Evolutionary conservation across 1,284 basidiomycete species (phyloP).

Genomic region (Sporisorium graminicola): DNA sequence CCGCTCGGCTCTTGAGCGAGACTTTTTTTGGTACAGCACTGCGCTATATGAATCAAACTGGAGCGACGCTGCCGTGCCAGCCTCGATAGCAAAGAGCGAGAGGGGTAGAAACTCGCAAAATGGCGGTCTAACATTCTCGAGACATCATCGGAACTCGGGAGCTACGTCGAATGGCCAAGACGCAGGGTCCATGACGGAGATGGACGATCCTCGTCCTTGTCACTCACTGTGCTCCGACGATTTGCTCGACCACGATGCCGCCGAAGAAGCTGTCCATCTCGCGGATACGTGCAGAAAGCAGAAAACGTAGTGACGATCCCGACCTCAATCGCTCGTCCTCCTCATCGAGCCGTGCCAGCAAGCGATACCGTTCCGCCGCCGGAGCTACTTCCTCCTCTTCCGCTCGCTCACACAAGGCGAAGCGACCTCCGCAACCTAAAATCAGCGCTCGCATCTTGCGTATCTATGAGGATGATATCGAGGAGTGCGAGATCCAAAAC

Average conservation of each 20-base stretch:
- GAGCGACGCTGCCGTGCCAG: constrained; percentile 44
- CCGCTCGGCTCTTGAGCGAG: too few relatives aligned
- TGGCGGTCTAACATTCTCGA: constrained; percentile 6
- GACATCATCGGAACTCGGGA: constrained; percentile 8
- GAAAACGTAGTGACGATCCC: constrained; percentile 33
- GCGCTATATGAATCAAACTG: constrained; percentile 17
- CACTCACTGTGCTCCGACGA: background rate
- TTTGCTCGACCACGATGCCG: constrained; percentile 18
- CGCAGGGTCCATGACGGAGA: too few relatives aligned
- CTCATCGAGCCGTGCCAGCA: constrained; percentile 19
- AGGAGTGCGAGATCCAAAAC: constrained; percentile 35
- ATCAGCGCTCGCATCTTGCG: constrained; percentile 27
- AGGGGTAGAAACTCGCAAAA: background rate
- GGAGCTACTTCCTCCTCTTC: constrained; percentile 1
- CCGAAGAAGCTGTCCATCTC: constrained; percentile 38
- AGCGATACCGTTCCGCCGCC: constrained; percentile 20
- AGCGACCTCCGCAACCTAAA: constrained; percentile 23
- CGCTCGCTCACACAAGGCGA: background rate
- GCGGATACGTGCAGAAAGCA: constrained; percentile 33
- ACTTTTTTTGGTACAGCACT: constrained; percentile 14
- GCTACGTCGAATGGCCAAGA: too few relatives aligned
- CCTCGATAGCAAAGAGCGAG: constrained; percentile 18
- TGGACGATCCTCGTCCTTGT: background rate
- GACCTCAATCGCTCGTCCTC: constrained; percentile 29
- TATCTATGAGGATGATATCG: constrained; percentile 35